Base-by-base conservation (phyloP, 2,329 filamentous ascomycete species). In the Talaromyces sp. region DNA sequence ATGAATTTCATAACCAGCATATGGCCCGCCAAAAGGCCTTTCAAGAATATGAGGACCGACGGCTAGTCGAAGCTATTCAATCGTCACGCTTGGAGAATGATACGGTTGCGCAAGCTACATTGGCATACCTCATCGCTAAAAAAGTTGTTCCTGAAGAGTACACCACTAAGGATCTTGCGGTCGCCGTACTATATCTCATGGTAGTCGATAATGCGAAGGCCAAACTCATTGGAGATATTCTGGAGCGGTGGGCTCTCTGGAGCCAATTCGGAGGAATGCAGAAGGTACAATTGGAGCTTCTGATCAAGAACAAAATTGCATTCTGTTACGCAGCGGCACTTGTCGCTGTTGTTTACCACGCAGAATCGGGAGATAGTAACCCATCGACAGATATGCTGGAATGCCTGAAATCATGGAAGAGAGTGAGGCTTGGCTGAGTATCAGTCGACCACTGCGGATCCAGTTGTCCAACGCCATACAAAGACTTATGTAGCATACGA, bases 361-460 rank as follows among this genome's bases (percentile, higher is more conserved):
- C 68, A 19, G 64, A 64, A 14, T 63, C 62, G 13, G 67, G 68
- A 13, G 64, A 64, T n/a, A 64, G 67, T 13, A 69, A 69, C 43
- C 67, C 69, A 8, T 69, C 70, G 10, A 68, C 67, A 10, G 72
- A 73, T 64, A 73, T 73, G 72, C 65, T 72, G 19, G 73, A 74
- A 52, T 74, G 72, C 52, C 64, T 75, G 41, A 67, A 67, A 24
- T 24, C 70, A 27, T 75, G 73, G 72, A 72, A 72, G 58, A 74
- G 71, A 56, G 71, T 74, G 27, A 68, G 72, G 45, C 60, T 74
- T 45, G 72, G 72, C 13, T 71, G 65, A 37, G 35, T 3, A 3
- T 37, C 9, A 13, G 13, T 37, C 35, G 35, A 37, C 11, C 35
- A 37, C 13, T 37, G 35, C 35, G 5, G 3, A 37, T 37, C 35